phyloP scores from a whole-genome alignment of 2,329 filamentous ascomycete species.

The Aspergillus chevalieri region DNA sequence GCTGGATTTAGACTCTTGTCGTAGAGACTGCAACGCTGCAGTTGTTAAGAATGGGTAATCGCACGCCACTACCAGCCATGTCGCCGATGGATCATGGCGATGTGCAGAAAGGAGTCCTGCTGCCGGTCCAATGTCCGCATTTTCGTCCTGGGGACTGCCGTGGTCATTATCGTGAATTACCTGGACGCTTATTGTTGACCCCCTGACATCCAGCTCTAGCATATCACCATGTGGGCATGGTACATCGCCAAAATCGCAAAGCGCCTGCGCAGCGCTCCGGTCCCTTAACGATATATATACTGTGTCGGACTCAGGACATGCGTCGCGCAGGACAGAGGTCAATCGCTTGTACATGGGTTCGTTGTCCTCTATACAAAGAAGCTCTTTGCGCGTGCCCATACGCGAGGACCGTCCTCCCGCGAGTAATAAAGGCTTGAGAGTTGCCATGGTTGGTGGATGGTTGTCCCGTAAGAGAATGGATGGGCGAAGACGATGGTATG shows the following conservation, averaged over 20 bases:
- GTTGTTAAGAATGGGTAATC: constrained; percentile 29
- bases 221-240: background rate
- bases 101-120: constrained; percentile 28
- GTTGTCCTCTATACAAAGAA: constrained; percentile 22
- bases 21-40: constrained; percentile 21
- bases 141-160: background rate
- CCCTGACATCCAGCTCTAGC: background rate
- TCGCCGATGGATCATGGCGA: constrained; percentile 13
- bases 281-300: constrained; percentile 21
- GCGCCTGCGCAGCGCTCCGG: constrained; percentile 4
- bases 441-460: background rate
- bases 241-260: background rate
- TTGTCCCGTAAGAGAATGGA: background rate
- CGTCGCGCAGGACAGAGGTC: constrained; percentile 15
- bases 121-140: constrained; percentile 14
- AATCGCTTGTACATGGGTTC: constrained; percentile 23
- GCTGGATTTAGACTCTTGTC: constrained; percentile 15
- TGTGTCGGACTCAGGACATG: constrained; percentile 16
- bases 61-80: constrained; percentile 30
- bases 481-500: background rate
- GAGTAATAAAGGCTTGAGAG: constrained; percentile 24
- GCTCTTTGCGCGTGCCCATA: constrained; percentile 27
- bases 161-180: constrained; percentile 2
- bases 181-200: background rate
- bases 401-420: constrained; percentile 27